Conservation (phyloP, 2,329 filamentous ascomycete genomes). For the Teratosphaeria gauchensis region DNA sequence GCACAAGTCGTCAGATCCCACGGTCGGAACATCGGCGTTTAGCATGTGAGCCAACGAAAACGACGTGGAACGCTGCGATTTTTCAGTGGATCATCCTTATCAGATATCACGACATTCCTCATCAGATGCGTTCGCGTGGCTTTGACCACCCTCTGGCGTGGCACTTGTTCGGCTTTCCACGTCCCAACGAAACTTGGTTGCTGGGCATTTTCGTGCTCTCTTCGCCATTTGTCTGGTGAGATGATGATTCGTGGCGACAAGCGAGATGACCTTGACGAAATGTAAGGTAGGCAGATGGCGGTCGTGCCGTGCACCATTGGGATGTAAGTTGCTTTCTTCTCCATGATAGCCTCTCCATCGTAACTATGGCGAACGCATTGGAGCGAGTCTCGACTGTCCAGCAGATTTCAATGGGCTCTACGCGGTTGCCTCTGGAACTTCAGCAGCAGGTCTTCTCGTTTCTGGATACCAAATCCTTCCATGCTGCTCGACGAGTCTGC, state of each 20-base stretch:
- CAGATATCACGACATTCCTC: background rate
- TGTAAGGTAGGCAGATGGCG: background rate
- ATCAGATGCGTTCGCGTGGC: background rate
- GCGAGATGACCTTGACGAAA: background rate
- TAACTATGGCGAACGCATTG: slow-evolving; percentile 2
- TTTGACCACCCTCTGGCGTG: background rate
- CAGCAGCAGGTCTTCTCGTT: slow-evolving; percentile 25
- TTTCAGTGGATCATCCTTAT: background rate
- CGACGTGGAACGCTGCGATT: background rate
- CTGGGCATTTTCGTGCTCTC: background rate
- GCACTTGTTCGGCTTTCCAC: background rate
- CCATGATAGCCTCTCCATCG: background rate
- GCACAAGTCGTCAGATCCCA: background rate
- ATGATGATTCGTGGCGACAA: background rate
- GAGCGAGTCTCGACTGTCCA: slow-evolving; percentile 8
- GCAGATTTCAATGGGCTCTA: slow-evolving; percentile 10
- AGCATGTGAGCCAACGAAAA: background rate
- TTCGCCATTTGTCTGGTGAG: background rate
- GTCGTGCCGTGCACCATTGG: background rate
- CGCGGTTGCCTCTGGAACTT: slow-evolving; percentile 23
- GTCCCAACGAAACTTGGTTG: background rate
- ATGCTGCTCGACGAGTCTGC: slow-evolving; percentile 22
- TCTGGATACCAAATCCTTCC: slow-evolving; percentile 24
- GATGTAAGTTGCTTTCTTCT: background rate
- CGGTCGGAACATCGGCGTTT: background rate